phyloP scores from a whole-genome alignment of 2,329 filamentous ascomycete genomes.

The Talaromyces sp. region DNA sequence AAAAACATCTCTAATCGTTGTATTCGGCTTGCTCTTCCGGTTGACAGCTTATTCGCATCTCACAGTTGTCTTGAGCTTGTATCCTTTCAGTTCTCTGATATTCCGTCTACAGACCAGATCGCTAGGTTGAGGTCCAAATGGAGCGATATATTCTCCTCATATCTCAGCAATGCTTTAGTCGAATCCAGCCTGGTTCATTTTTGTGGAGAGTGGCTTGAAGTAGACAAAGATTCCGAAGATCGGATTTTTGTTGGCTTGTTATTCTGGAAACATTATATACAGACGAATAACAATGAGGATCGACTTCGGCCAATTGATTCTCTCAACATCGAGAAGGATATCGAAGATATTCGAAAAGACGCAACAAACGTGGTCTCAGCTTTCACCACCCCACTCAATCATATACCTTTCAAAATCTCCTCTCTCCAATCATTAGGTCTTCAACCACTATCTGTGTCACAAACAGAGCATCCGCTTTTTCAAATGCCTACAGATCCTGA shows the following conservation, averaged over 20 bases:
- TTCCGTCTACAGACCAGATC: not conserved
- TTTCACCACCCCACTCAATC: not conserved
- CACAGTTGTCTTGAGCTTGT: conserved; percentile 1
- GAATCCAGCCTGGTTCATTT: not conserved
- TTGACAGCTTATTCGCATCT: not conserved
- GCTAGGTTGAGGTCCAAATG: not conserved
- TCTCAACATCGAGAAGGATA: not conserved
- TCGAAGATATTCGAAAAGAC: not conserved
- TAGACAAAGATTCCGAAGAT: not conserved
- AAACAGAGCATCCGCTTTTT: conserved; percentile 4
- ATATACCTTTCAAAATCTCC: not conserved
- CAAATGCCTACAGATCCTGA: not conserved
- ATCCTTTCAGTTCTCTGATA: not conserved
- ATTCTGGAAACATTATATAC: not conserved
- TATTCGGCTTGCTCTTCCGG: conserved; percentile 6
- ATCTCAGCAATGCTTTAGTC: not conserved
- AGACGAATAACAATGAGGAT: not conserved
- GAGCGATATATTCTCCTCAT: not conserved
- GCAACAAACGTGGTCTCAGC: conserved; percentile 5
- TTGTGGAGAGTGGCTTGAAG: conserved; percentile 3
- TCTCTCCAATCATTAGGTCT: not conserved
- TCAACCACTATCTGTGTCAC: not conserved
- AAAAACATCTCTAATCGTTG: conserved; percentile 2
- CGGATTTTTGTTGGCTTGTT: not conserved
- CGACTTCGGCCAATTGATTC: not conserved